A percentile compares a stretch with the other conserved stretches of the same genome.
Evolutionary conservation across 306 rosid species (phyloP).

Genomic region (Dalbergia cochinchinensis): DNA sequence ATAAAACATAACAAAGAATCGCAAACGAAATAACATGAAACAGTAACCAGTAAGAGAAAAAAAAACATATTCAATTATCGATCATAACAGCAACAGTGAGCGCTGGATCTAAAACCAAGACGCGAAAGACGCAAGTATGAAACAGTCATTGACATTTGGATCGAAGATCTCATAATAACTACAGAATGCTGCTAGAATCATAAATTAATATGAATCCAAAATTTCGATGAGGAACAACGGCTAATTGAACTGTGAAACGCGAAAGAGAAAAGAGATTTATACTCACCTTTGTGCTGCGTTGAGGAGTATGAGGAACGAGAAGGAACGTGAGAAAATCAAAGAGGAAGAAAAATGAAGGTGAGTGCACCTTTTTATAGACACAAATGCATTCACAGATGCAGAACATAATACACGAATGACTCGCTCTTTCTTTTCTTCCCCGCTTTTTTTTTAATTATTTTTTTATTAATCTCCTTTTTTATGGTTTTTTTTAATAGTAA

Average conservation of each 20-base stretch:
- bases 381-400: constrained; percentile 30
- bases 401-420: constrained; percentile 42
- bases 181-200: neutral
- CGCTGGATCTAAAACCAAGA: constrained; percentile 28
- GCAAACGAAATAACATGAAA: neutral
- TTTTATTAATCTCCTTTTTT: neutral
- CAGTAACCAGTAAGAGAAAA: neutral
- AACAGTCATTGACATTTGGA: constrained; percentile 31
- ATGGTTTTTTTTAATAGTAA: neutral
- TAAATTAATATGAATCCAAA: neutral
- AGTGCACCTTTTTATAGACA: constrained; percentile 11
- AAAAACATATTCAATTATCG: neutral
- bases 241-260: neutral
- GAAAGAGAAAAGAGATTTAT: neutral
- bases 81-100: neutral
- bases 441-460: neutral
- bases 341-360: constrained; percentile 1
- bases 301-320: neutral
- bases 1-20: neutral
- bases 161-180: constrained; percentile 31
- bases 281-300: constrained; percentile 40
- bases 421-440: constrained; percentile 31
- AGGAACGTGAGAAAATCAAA: constrained; percentile 32
- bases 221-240: neutral
- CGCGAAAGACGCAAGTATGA: neutral